Evolutionary conservation across 768 basidiomycete species (phyloP), one percentile per base, ranked within the genome.

Genomic region (Podaxis rugospora): DNA sequence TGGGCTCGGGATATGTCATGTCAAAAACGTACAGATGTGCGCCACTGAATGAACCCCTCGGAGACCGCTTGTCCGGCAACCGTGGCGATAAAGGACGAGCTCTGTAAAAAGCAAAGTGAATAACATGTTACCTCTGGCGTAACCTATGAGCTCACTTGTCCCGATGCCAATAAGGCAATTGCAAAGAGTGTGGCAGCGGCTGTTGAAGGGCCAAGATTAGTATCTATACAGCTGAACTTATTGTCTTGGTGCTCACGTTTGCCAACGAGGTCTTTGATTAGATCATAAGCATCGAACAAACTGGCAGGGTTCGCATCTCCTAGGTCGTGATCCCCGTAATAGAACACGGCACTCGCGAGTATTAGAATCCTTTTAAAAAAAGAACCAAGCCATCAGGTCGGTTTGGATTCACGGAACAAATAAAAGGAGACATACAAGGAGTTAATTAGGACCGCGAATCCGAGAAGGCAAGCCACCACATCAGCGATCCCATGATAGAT

Each of bases 31-130:
- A 90, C 89, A 64, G 91, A 90, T 37, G 93, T 83, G 50, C 85
- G 82, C 93, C 93, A 96, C 55, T 83, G 85, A 57, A 96, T 79
- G 72, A 95, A 94, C 0, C 95, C 94, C 72, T 97, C 94, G 0
- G 87, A 87, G 40, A 98, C 88, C 21, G 92, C 88, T 72, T 97
- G 95, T 0, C 94, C 94, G 0, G 92, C 89, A 11, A 96, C 81
- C 0, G 93, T 97, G 9, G 92, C 94, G 3, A 96, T 89, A 53
- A 97, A 82, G 6, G 89, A 90, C 0, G 95, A 91, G 64, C 91
- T 91, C 79, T 83, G 54, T 28, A 21, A 46, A 46, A 39, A 25
- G 18, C 21, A 53, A 55, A 28, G 47, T 23, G 39, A 35, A 58
- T 32, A 49, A 55, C 32, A n/a, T 42, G 11, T 54, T 4, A 7